Evolutionary conservation across 2,329 filamentous ascomycete genomes (phyloP).

Genomic region (Fusarium sp.): DNA sequence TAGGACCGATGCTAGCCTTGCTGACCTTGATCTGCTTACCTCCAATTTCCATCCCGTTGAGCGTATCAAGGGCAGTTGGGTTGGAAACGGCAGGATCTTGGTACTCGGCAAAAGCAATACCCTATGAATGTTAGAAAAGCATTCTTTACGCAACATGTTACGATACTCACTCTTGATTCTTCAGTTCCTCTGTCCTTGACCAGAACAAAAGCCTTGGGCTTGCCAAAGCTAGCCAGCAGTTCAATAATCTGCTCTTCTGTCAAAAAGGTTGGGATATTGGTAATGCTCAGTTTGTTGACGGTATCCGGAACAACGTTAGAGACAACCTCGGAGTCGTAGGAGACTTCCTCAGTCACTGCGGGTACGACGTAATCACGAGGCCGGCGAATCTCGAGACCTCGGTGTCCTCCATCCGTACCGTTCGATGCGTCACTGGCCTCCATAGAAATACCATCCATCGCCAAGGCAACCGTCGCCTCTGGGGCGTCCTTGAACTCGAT

Average conservation of each 20-base stretch:
- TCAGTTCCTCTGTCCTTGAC: slow-evolving; percentile 88
- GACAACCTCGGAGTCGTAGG: slow-evolving; percentile 80
- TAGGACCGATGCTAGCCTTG: slow-evolving; percentile 91
- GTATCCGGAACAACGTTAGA: slow-evolving; percentile 88
- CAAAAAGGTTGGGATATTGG: slow-evolving; percentile 88
- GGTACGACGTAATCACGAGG: slow-evolving; percentile 99
- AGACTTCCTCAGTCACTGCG: slow-evolving; percentile 76
- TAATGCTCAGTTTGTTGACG: slow-evolving; percentile 93
- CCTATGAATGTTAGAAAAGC: slow-evolving; percentile 63
- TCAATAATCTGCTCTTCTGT: slow-evolving; percentile 93
- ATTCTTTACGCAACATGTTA: too few species aligned
- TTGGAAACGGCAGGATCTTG: slow-evolving; percentile 76
- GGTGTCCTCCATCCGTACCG: slow-evolving; percentile 64
- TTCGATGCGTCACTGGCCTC: slow-evolving; percentile 72
- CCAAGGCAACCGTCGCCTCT: slow-evolving; percentile 91
- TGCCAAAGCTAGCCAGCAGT: slow-evolving; percentile 89
- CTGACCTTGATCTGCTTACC: slow-evolving; percentile 86
- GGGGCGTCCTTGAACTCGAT: slow-evolving; percentile 89
- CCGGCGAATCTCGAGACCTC: slow-evolving; percentile 79
- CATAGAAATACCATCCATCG: slow-evolving; percentile 91
- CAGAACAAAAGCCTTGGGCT: slow-evolving; percentile 89
- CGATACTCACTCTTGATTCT: slow-evolving; percentile 80
- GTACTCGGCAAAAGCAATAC: slow-evolving; percentile 97
- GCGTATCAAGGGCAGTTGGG: slow-evolving; percentile 85
- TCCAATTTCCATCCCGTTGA: slow-evolving; percentile 94